Base-by-base conservation (phyloP, 768 basidiomycete genomes). In the Leccinum aurantiacum region DNA sequence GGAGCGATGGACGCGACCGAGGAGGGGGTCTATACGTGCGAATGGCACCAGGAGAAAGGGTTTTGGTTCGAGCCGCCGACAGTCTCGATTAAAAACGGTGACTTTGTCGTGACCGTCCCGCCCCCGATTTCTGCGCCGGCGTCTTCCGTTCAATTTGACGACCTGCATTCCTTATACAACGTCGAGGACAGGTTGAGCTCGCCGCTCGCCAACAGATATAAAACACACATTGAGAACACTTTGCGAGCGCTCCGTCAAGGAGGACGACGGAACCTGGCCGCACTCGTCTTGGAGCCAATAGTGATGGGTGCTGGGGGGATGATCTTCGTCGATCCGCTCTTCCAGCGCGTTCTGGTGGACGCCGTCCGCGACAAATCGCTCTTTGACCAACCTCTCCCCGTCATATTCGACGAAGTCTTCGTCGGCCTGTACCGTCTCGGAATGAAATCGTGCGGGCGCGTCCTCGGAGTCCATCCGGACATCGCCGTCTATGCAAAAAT, bases 361-460 rank as follows among this genome's bases (percentile, higher is more conserved):
- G 82, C 85, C 3, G 90, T 92, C 6, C 87, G 96, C 59, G 74
- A 79, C 25, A 67, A 69, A 33, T 71, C 71, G 13, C 65, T 77
- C 13, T 72, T 76, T 14, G 54, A 71, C 6, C 63, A 72, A 7
- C 90, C 90, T 3, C 78, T 98, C 14, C 94, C 96, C 0, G 89
- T 98, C 64, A 86, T 98, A 59, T 98, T 91, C 67, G 96, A 98
- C 71, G 96, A 98, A 73, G 96, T 98, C 10, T 98, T 98, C 69
- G 85, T 89, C 24, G 96, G 96, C 0, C 79, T 98, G n/a, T 85
- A 94, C 68, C 90, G 96, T 35, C 79, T 96, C 50, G 94, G 94
- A 1, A 75, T 90, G 67, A 76, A 84, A 59, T 88, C 88, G 52
- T 77, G 83, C 0, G 80, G 77, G 0, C 80, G 88, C 3, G 69